These are phyloP conservation scores for Lactarius trivialis DNA, from an alignment of 768 basidiomycete species.

Conservation along the genomic window DNA sequence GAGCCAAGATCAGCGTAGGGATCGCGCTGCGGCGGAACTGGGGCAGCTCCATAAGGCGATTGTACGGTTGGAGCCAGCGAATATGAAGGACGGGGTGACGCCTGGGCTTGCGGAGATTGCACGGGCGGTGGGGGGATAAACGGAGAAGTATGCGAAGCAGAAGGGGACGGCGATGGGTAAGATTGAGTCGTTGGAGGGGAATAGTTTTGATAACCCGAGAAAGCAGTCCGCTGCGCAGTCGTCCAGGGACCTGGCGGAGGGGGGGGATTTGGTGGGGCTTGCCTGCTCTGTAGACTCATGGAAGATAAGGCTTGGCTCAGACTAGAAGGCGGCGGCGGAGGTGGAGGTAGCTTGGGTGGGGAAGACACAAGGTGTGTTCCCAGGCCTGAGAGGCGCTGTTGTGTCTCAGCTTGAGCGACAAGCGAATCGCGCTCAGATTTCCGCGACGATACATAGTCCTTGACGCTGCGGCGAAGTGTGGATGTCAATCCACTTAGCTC, in stretches of 20 bases:
- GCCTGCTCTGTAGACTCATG: conserved; percentile 42
- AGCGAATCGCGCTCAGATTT: conserved; percentile 65
- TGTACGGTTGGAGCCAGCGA: conserved; percentile 8
- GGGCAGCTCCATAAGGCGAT: conserved; percentile 17
- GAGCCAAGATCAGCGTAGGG: conserved; percentile 21
- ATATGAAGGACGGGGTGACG: conserved; percentile 13
- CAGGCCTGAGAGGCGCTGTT: conserved; percentile 47
- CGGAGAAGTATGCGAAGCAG: conserved; percentile 14
- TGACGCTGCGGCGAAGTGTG: conserved; percentile 52
- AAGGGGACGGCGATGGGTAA: conserved; percentile 18
- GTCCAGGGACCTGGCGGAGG: conserved; percentile 29
- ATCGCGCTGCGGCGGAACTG: conserved; percentile 27
- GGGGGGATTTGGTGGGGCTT: conserved; percentile 31
- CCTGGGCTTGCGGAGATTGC: conserved; percentile 11
- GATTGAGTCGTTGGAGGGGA: conserved; percentile 9
- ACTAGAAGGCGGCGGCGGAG: conserved; percentile 19
- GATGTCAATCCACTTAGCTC: conserved; percentile 63
- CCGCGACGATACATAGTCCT: conserved; percentile 56
- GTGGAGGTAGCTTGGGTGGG: conserved; percentile 32
- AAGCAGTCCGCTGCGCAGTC: conserved; percentile 14
- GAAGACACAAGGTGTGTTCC: conserved; percentile 32
- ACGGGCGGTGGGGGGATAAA: conserved; percentile 25
- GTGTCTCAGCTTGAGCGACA: conserved; percentile 61
- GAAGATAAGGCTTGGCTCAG: conserved; percentile 50
- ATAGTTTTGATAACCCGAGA: conserved; percentile 12